Evolutionary conservation across 768 basidiomycete species (phyloP), one percentile per base, ranked within the genome.

Genomic region (Phlebiopsis gigantea): DNA sequence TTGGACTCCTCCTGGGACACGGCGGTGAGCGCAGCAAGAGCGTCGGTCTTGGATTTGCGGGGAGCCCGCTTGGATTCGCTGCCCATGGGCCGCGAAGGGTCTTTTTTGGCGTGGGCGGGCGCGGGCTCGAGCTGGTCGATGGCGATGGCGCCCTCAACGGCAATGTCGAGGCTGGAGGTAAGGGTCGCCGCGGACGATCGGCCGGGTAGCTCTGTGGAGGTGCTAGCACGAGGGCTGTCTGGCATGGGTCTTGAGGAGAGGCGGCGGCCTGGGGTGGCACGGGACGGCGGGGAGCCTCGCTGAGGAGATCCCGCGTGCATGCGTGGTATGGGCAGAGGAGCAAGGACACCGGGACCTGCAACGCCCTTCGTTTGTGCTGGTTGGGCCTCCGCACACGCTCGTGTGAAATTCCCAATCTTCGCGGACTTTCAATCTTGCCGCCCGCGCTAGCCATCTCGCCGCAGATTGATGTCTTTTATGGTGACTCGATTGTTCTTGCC

Each of bases 41-140:
- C 90, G 64, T 93, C 88, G 41, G 86, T 90, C 80, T 93, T 93
- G 63, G 90, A 92, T 79, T 92, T 92, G 70, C 91, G 86, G 52
- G 90, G 90, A 34, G 90, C 88, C 57, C 90, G 81, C 71, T 60
- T 76, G 54, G 61, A 75, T 63, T 75, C 72, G 57, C 75, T 64
- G 58, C 69, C 71, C 24, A 73, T 61, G 53, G 72, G 60, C 52
- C 68, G 66, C 5, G 65, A 62, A 56, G 71, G 61, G 62, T 74
- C 71, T 50, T 60, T 52, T 55, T 55, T 54, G 46, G 77, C 74
- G 49, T 63, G 62, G 56, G 66, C 64, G 17, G 58, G 5, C 14
- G 56, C 26, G 9, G 59, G 52, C 30, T 65, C 65, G 58, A 63
- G 65, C 56, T 65, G 61, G 56, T 82, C 77, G 72, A 88, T 82